Evolutionary conservation across 2,329 filamentous ascomycete species (phyloP).

Genomic region (Xylariales sp.): DNA sequence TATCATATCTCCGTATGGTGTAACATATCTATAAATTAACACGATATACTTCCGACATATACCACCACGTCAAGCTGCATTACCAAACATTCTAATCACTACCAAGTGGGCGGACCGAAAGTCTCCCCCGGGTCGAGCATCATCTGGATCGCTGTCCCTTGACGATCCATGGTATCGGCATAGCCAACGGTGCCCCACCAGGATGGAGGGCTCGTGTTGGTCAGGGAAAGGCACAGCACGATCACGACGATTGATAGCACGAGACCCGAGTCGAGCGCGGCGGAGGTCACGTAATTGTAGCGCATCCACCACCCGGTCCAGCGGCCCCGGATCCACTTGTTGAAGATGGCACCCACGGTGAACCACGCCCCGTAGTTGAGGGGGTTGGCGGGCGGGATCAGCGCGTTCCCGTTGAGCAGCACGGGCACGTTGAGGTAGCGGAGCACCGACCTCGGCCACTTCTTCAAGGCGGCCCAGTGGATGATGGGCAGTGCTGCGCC

Average conservation of each 20-base stretch:
- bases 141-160: no score
- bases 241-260: conserved; percentile 31
- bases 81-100: no score
- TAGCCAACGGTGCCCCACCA: conserved; percentile 58
- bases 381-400: conserved; percentile 56
- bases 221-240: conserved; percentile 31
- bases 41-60: no score
- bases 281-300: conserved; percentile 36
- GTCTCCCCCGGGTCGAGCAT: no score
- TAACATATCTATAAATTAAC: no score
- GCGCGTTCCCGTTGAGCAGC: conserved; percentile 49
- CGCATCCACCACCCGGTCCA: conserved; percentile 57
- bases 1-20: no score
- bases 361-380: conserved; percentile 57
- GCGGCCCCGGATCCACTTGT: conserved; percentile 48
- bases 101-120: no score
- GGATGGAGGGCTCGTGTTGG: conserved; percentile 30
- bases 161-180: no score
- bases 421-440: conserved; percentile 53
- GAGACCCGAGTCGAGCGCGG: conserved; percentile 33
- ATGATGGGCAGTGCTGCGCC: conserved; percentile 43
- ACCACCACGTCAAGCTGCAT: no score
- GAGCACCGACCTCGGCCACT: conserved; percentile 34
- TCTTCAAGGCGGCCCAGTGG: conserved; percentile 39
- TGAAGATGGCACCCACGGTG: conserved; percentile 53